A percentile compares a stretch with the other conserved stretches of the same genome.
phyloP scores from a whole-genome alignment of 2,329 filamentous ascomycete species.

The Helicocarpus griseus region DNA sequence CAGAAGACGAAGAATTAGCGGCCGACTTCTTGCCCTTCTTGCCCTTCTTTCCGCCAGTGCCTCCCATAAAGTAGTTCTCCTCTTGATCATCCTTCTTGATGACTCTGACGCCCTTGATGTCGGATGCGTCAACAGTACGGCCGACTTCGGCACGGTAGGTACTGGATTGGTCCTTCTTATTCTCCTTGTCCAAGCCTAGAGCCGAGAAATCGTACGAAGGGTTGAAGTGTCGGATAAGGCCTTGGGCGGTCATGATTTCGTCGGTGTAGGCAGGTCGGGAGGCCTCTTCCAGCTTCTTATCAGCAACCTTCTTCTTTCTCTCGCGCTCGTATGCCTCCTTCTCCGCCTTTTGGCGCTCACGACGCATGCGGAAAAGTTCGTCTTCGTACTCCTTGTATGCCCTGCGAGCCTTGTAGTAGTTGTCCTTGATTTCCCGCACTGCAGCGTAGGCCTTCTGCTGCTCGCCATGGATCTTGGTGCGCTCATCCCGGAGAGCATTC shows the following conservation, averaged over 20 bases:
- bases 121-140: conserved; percentile 75
- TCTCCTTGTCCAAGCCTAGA: conserved; percentile 43
- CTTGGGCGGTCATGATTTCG: conserved; percentile 82
- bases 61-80: conserved; percentile 69
- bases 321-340: conserved; percentile 47
- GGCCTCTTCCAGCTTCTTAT: conserved; percentile 44
- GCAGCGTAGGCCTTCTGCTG: conserved; percentile 78
- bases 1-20: conserved; percentile 37
- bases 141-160: conserved; percentile 69
- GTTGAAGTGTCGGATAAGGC: conserved; percentile 84
- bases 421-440: conserved; percentile 81
- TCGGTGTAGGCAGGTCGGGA: conserved; percentile 76
- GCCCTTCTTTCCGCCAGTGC: conserved; percentile 71
- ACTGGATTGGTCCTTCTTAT: conserved; percentile 43
- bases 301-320: conserved; percentile 43
- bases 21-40: conserved; percentile 55
- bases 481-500: conserved; percentile 73
- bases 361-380: conserved; percentile 64
- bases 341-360: conserved; percentile 74
- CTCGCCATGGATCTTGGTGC: conserved; percentile 69
- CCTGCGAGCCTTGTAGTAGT: conserved; percentile 71
- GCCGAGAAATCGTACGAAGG: conserved; percentile 62
- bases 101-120: conserved; percentile 74
- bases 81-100: conserved; percentile 79
- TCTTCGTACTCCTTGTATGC: conserved; percentile 77